Conservation (phyloP, 2,329 filamentous ascomycete genomes). For the Colletotrichum sp. region DNA sequence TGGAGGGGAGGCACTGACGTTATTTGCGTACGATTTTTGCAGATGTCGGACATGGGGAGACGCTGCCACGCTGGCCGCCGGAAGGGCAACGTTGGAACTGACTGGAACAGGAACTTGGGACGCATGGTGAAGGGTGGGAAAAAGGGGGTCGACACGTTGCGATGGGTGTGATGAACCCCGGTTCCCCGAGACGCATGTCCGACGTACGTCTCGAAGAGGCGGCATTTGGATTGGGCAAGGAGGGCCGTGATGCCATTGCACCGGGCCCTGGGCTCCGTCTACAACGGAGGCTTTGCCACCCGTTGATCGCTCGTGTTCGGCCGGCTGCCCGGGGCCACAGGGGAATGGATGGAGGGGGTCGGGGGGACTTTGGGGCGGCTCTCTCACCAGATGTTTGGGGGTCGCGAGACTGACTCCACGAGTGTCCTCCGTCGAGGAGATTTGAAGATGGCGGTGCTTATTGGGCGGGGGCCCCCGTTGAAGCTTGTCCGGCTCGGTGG, state of each 20-base stretch:
- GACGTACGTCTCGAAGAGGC: not conserved
- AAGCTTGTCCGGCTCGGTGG: not conserved
- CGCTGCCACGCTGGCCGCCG: not conserved
- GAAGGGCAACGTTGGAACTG: not conserved
- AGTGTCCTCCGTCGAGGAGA: not conserved
- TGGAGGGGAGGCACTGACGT: constrained; percentile 6
- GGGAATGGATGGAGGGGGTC: not conserved
- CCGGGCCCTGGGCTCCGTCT: constrained; percentile 9
- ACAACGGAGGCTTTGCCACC: constrained; percentile 17
- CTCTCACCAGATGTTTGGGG: not conserved
- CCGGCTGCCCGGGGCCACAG: constrained; percentile 3
- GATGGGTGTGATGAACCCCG: not conserved
- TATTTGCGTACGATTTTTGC: constrained; percentile 13
- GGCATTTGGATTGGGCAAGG: not conserved
- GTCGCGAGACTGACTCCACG: not conserved
- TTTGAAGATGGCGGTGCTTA: constrained; percentile 1
- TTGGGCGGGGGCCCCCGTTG: constrained; percentile 10
- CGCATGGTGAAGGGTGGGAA: not conserved
- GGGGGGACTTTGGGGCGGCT: not conserved
- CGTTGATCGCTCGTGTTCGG: constrained; percentile 21
- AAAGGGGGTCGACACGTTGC: not conserved
- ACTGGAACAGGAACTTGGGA: not conserved
- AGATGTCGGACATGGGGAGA: not conserved
- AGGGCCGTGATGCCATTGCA: not conserved
- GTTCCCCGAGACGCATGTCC: constrained; percentile 9